These are phyloP conservation scores for Ogataea saltuana DNA, from an alignment of 805 yeast species.

Conservation along the genomic window DNA sequence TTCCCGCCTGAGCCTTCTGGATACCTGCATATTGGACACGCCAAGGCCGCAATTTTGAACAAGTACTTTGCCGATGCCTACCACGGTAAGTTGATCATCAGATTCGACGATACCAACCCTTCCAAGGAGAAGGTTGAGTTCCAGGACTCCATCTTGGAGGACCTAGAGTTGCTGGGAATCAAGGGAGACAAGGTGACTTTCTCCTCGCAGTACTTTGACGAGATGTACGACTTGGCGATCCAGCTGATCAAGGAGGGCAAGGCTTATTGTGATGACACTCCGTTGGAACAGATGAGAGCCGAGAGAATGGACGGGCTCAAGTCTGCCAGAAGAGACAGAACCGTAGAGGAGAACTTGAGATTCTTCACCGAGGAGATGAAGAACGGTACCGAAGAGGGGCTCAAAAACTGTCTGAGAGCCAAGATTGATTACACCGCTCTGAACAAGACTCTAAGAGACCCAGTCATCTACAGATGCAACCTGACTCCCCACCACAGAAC, in stretches of 20 bases:
- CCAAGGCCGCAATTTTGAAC: slow-evolving; percentile 95
- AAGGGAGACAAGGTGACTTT: slow-evolving; percentile 86
- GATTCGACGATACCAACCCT: slow-evolving; percentile 99
- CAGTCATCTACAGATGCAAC: slow-evolving; percentile 96
- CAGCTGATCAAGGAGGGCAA: slow-evolving; percentile 91
- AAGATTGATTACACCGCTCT: slow-evolving; percentile 89
- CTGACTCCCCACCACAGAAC: slow-evolving; percentile 98
- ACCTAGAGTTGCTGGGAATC: slow-evolving; percentile 84
- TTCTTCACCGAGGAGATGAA: slow-evolving; percentile 91
- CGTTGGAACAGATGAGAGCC: slow-evolving; percentile 93
- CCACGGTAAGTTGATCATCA: slow-evolving; percentile 93
- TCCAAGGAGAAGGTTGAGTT: slow-evolving; percentile 94
- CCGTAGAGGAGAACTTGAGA: slow-evolving; percentile 87
- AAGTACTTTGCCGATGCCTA: slow-evolving; percentile 95
- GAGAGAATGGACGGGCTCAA: slow-evolving; percentile 98
- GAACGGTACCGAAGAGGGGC: slow-evolving; percentile 90
- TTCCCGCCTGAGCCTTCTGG: slow-evolving; percentile 99
- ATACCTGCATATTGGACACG: slow-evolving; percentile 98
- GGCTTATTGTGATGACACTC: slow-evolving; percentile 97
- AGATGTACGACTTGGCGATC: slow-evolving; percentile 85
- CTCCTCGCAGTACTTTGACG: slow-evolving; percentile 91
- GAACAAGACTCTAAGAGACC: slow-evolving; percentile 96
- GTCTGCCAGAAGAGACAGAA: slow-evolving; percentile 86
- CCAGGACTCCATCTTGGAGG: slow-evolving; percentile 92
- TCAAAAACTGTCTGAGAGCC: slow-evolving; percentile 92